Evolutionary conservation across 176 grass and related monocot species (phyloP).

Genomic region (Oryza nivara): DNA sequence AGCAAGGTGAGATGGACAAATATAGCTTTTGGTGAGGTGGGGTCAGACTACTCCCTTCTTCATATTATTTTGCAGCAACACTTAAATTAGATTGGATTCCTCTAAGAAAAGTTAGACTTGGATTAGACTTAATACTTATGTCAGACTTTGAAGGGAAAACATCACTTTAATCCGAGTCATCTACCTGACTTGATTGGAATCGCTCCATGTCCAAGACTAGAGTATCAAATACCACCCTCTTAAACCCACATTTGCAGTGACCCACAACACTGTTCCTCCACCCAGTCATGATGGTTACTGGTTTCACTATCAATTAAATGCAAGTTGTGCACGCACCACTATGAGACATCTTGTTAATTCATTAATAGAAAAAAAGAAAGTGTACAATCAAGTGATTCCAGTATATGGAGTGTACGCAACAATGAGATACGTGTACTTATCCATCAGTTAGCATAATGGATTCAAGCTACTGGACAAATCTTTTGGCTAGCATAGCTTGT

Average conservation of each 20-base stretch:
- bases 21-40: background rate
- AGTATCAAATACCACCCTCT: background rate
- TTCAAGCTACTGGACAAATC: constrained; percentile 17
- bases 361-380: constrained; percentile 1
- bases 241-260: background rate
- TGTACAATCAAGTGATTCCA: background rate
- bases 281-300: background rate
- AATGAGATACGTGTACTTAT: background rate
- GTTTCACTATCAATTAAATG: background rate
- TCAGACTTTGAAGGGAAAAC: background rate
- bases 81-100: background rate
- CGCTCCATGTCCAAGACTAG: background rate
- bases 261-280: background rate
- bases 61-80: background rate
- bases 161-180: background rate
- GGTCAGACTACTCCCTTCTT: background rate
- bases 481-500: background rate
- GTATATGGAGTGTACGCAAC: background rate
- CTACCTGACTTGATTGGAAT: background rate
- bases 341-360: background rate
- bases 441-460: background rate
- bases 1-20: background rate
- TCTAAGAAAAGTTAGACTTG: background rate
- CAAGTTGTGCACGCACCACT: background rate
- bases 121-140: background rate